Conservation (phyloP, 148 eudicot genomes). For the Silene conica region DNA sequence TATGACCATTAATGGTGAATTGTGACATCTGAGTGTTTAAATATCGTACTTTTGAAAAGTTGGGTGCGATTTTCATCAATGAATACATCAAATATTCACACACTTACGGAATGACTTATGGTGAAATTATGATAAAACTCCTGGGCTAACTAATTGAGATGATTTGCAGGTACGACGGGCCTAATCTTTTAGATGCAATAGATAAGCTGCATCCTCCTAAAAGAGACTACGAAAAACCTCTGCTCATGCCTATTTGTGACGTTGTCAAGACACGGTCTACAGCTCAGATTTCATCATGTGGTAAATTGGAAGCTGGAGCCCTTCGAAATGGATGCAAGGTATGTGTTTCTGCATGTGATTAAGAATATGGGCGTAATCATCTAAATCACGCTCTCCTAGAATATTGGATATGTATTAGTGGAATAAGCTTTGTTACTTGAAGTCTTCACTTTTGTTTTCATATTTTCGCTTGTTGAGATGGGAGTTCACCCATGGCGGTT, state of each 20-base stretch:
- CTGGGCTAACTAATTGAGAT: neutral
- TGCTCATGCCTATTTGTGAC: conserved; percentile 89
- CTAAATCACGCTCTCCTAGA: neutral
- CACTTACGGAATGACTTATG: neutral
- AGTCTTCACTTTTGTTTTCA: neutral
- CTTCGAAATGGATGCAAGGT: conserved; percentile 80
- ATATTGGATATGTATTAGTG: neutral
- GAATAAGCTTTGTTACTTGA: neutral
- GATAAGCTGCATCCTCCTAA: conserved; percentile 67
- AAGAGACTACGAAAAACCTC: conserved; percentile 80
- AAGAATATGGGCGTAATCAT: conserved; percentile 8
- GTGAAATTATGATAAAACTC: neutral
- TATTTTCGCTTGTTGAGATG: too few species aligned
- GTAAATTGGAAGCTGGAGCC: conserved; percentile 93
- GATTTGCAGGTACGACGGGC: conserved; percentile 72
- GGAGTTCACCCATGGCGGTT: too few species aligned
- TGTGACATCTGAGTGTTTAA: neutral
- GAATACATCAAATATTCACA: neutral
- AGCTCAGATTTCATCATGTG: conserved; percentile 76
- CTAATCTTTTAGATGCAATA: conserved; percentile 70
- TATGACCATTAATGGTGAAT: neutral
- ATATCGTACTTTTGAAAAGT: neutral
- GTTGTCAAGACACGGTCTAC: conserved; percentile 64
- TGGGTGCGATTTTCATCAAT: neutral
- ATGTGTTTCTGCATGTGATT: conserved; percentile 12